Evolutionary conservation across 805 yeast species (phyloP), one percentile per base, ranked within the genome.

Genomic region (Wickerhamomyces hampshirensis): DNA sequence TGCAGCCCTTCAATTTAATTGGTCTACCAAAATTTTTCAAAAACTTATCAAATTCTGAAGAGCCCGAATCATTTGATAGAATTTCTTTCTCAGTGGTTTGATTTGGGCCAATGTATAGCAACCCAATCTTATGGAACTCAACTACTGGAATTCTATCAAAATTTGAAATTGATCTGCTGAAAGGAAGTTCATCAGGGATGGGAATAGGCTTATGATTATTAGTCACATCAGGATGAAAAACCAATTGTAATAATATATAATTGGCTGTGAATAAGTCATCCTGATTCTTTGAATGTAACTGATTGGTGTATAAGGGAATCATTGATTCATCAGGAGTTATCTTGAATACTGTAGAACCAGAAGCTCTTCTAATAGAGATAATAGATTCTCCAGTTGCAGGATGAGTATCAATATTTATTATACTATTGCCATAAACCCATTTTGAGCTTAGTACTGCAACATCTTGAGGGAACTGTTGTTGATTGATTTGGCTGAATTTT

Each of bases 131-230:
- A 56, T 80, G 86, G 47, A 80, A 80, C 31, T 80, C 84, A 5
- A 83, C 82, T 6, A 80, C 77, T 0, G 96, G 94, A 1, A 84
- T 76, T 13, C 88, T 61, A 49, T 86, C 95, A 40, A 87, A 65
- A 13, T 77, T 68, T 5, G 70, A 56, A 14, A 87, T 52, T 0
- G 89, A 84, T 21, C 84, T 65, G 2, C 53, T 47, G 12, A 68
- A 56, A 53, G 66, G 43, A 12, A 67, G 43, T 57, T 69, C 53
- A 35, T 75, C 82, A 6, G 72, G 65, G 8, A 80, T 54, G 3
- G 77, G 70, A 4, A 75, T 44, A 3, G 83, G 83, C 42, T 66
- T 69, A 4, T 52, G 34, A 4, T 48, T 36, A 5, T 48, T 35
- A 5, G 34, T 43, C 4, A 57, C 47, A 30, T 67, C 74, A 16